These are phyloP conservation scores for Bipolaris zeicola DNA, from an alignment of 2,329 filamentous ascomycete species.

Conservation along the genomic window DNA sequence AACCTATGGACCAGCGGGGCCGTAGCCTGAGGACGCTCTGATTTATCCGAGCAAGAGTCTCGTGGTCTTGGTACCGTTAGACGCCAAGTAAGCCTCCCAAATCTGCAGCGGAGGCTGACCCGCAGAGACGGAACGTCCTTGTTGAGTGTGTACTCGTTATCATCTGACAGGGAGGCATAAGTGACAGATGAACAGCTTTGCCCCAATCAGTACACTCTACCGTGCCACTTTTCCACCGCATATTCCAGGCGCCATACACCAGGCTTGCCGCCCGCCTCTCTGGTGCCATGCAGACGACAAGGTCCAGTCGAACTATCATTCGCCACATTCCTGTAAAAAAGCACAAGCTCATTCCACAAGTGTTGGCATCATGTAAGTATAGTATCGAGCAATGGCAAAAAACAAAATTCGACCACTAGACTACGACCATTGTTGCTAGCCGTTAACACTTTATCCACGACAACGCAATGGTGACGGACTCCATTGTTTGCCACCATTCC, in stretches of 20 bases:
- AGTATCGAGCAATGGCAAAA: background rate
- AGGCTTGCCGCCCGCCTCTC: too few species aligned
- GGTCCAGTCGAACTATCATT: background rate
- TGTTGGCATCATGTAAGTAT: background rate
- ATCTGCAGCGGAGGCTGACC: background rate
- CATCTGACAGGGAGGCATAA: background rate
- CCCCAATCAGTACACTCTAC: background rate
- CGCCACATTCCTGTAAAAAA: background rate
- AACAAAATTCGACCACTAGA: background rate
- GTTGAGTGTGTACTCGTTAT: background rate
- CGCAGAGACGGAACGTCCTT: background rate
- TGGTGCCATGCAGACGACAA: background rate
- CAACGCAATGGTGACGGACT: background rate
- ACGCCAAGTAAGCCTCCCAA: background rate
- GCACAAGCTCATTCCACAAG: background rate
- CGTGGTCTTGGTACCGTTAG: background rate
- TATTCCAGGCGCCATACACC: too few species aligned
- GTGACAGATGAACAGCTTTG: background rate
- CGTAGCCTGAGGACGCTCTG: background rate
- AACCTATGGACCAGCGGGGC: background rate
- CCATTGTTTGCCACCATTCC: background rate
- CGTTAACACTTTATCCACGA: background rate
- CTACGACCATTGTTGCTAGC: background rate
- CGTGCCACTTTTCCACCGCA: too few species aligned
- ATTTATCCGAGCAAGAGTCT: conserved; percentile 3